Conservation (phyloP, 371 early-diverging fungal genomes). For the Phascolomyces articulosus region DNA sequence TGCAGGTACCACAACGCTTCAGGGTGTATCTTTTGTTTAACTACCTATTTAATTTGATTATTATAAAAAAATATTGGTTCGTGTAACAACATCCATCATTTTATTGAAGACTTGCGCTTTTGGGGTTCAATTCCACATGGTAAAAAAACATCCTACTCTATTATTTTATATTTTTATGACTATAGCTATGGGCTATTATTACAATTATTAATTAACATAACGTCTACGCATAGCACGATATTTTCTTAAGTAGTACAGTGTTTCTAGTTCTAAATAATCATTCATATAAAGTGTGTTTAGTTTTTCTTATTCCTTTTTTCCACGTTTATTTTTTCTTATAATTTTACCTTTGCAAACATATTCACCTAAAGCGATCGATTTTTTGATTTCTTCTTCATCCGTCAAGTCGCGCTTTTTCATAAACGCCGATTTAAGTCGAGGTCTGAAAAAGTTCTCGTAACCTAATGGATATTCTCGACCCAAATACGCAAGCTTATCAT, state of each 20-base stretch:
- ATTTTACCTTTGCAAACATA: conserved; percentile 64
- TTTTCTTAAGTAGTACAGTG: conserved; percentile 75
- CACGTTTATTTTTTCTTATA: neutral
- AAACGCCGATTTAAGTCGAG: conserved; percentile 66
- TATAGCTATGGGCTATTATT: too few species aligned
- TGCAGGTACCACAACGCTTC: too few species aligned
- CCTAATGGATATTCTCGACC: conserved; percentile 69
- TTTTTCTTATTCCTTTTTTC: neutral
- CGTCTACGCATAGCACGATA: conserved; percentile 69
- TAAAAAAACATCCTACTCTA: conserved; percentile 3
- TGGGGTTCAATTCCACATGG: conserved; percentile 6
- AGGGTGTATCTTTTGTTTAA: too few species aligned
- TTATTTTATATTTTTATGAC: too few species aligned
- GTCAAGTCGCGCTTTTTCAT: conserved; percentile 62
- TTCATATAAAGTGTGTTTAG: too few species aligned
- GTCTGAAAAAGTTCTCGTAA: conserved; percentile 57
- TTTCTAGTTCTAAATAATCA: conserved; percentile 78
- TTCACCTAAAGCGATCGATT: conserved; percentile 65
- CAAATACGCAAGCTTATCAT: conserved; percentile 52
- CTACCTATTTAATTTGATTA: too few species aligned
- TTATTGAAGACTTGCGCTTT: conserved; percentile 2
- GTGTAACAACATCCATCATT: conserved; percentile 9
- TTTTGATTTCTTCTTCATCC: conserved; percentile 60
- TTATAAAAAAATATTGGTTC: too few species aligned
- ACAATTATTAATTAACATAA: conserved; percentile 36